Conservation (phyloP, 1,139 yeast species). For the Spathaspora sp. region DNA sequence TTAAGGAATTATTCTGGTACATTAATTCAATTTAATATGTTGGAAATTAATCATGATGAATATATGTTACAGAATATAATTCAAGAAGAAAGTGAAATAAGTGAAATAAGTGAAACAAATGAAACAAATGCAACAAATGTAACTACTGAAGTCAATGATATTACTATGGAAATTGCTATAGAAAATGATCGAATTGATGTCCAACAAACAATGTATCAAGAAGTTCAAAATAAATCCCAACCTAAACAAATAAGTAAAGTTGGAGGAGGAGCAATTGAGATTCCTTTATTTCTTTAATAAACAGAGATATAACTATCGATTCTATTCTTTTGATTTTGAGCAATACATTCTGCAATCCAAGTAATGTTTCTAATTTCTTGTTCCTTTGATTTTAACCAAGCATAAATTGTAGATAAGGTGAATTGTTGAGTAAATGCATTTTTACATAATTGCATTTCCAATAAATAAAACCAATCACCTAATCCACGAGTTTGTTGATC, state of each 20-base stretch:
- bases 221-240: slow-evolving; percentile 9
- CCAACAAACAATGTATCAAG: slow-evolving; percentile 4
- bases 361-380: slow-evolving; percentile 96
- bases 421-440: slow-evolving; percentile 97
- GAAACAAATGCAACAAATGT: no score
- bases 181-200: slow-evolving; percentile 3
- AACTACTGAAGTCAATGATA: slow-evolving; percentile 2
- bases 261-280: slow-evolving; percentile 43
- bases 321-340: slow-evolving; percentile 82
- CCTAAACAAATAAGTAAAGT: slow-evolving; percentile 21
- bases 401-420: slow-evolving; percentile 88
- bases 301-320: slow-evolving; percentile 63
- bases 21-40: slow-evolving; percentile 58
- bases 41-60: slow-evolving; percentile 36
- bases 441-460: slow-evolving; percentile 89
- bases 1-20: slow-evolving; percentile 53
- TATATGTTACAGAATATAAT: slow-evolving; percentile 13
- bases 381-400: slow-evolving; percentile 93
- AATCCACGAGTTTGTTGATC: slow-evolving; percentile 53
- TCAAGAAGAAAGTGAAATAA: slow-evolving; percentile 8
- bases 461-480: slow-evolving; percentile 90
- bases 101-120: no score
- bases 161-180: background rate
- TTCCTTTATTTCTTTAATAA: slow-evolving; percentile 35
- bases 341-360: slow-evolving; percentile 98